A percentile compares a stretch with the other conserved stretches of the same genome.
Conservation (phyloP, 305 asterid genomes). For the Solanum hybrid region DNA sequence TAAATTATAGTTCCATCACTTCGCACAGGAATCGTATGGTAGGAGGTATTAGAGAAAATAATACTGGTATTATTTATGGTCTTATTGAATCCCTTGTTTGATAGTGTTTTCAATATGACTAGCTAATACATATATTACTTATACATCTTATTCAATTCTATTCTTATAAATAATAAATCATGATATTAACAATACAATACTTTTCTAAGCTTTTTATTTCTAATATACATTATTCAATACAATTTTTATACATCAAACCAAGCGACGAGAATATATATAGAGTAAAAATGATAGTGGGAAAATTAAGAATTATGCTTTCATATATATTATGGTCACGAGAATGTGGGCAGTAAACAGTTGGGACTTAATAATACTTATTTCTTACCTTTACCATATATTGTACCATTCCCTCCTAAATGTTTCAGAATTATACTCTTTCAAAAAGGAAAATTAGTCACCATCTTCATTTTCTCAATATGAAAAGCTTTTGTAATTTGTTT, state of each 20-base stretch:
- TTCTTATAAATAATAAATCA: neutral
- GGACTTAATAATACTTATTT: slow-evolving; percentile 3
- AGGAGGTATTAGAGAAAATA: too few relatives aligned
- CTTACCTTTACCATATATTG: neutral
- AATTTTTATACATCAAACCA: neutral
- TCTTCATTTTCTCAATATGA: neutral
- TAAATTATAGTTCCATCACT: too few relatives aligned
- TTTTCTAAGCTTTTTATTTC: neutral
- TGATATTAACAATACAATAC: neutral
- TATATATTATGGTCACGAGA: slow-evolving; percentile 27
- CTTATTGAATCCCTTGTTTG: too few relatives aligned
- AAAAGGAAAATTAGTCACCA: neutral
- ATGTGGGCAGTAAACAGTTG: slow-evolving; percentile 34
- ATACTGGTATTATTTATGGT: too few relatives aligned
- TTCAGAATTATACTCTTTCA: neutral
- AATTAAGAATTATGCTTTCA: neutral
- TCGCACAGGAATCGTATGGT: too few relatives aligned
- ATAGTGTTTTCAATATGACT: too few relatives aligned
- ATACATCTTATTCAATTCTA: too few relatives aligned
- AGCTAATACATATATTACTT: too few relatives aligned
- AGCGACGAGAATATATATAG: neutral
- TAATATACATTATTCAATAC: neutral
- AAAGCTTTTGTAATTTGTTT: neutral
- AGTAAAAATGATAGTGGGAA: neutral
- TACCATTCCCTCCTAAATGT: neutral